Base-by-base conservation (phyloP, 2,329 filamentous ascomycete genomes). In the Aspergillus calidoustus region DNA sequence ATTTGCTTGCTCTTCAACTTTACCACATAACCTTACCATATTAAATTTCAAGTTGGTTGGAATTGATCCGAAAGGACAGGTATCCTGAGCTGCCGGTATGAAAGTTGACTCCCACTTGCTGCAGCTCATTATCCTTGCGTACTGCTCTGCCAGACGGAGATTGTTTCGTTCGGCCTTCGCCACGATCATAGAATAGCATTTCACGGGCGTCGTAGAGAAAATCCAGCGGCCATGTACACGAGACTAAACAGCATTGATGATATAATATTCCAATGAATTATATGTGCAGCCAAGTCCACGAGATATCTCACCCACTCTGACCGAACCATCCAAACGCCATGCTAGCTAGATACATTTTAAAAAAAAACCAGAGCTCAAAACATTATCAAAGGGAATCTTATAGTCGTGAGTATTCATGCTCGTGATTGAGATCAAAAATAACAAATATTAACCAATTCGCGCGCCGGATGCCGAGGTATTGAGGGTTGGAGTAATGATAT, bases 251-350 rank as follows among this genome's bases (percentile, higher is more conserved):
- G 25, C 7, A 31, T 28, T n/a, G 38, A n/a, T 50, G 23, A 50
- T 19, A 23, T 51, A 55, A 48, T 47, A 47, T 23, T 22, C 13
- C 22, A 7, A 22, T 28, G 13, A 38, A 54, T 47, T 57, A 61
- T 61, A 61, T 61, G 54, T 61, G 49, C 59, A 49, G 19, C 48
- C 48, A 52, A 47, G 17, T 30, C 31, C 54, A 43, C 25, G 11
- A 55, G 25, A 49, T 17, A 28, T 11, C 19, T 2, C 3, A 19
- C n/a, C 31, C 28, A 30, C 47, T 56, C 52, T 22, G 41, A 52
- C 60, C 57, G 38, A 60, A 58, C 38, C 57, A 58, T 46, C 64
- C 52, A 47, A 72, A 72, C 71, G 68, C 71, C 71, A 63, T 67
- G 68, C 71, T 72, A 63, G 62, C 59, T 62, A 63, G 60, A 43